A percentile compares a stretch with the other conserved stretches of the same genome.
Conservation (phyloP, 192 early-diverging fungal species). For the Coemansia erecta region DNA sequence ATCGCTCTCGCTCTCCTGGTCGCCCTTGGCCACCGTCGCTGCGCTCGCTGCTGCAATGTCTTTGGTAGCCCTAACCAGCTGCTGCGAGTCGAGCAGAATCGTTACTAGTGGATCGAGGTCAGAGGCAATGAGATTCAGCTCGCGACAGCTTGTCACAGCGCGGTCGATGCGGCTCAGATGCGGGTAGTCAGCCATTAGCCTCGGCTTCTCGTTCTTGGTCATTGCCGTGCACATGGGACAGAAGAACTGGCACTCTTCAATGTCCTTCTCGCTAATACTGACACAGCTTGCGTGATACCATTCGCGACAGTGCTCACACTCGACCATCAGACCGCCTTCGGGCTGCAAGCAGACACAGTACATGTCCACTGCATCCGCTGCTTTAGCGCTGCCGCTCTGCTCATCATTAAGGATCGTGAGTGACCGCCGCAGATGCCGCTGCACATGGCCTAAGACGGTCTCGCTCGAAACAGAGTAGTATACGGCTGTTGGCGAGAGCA, state of each 20-base stretch:
- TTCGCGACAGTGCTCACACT: slow-evolving; percentile 65
- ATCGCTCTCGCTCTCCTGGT: neutral
- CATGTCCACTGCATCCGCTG: neutral
- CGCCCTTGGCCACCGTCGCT: neutral
- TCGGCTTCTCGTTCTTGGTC: slow-evolving; percentile 11
- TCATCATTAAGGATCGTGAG: slow-evolving; percentile 1
- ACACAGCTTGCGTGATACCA: slow-evolving; percentile 66
- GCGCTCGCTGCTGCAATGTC: neutral
- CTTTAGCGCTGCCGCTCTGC: neutral
- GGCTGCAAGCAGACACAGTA: slow-evolving; percentile 65
- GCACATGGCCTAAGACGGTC: slow-evolving; percentile 10
- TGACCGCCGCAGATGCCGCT: slow-evolving; percentile 21
- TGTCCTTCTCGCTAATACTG: slow-evolving; percentile 45
- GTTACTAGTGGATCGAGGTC: slow-evolving; percentile 54
- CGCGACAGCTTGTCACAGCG: slow-evolving; percentile 44
- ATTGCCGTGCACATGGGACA: slow-evolving; percentile 59
- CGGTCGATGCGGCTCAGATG: slow-evolving; percentile 39
- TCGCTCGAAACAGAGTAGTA: slow-evolving; percentile 5
- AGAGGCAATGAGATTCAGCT: slow-evolving; percentile 43
- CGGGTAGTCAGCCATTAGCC: slow-evolving; percentile 20
- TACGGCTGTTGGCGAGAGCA: slow-evolving; percentile 19
- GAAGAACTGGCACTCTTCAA: slow-evolving; percentile 51
- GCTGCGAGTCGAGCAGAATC: slow-evolving; percentile 39
- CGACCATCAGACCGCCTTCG: slow-evolving; percentile 65
- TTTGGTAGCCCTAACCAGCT: slow-evolving; percentile 10